Base-by-base conservation (phyloP, 2,329 filamentous ascomycete species). In the Simplicillium sp. region DNA sequence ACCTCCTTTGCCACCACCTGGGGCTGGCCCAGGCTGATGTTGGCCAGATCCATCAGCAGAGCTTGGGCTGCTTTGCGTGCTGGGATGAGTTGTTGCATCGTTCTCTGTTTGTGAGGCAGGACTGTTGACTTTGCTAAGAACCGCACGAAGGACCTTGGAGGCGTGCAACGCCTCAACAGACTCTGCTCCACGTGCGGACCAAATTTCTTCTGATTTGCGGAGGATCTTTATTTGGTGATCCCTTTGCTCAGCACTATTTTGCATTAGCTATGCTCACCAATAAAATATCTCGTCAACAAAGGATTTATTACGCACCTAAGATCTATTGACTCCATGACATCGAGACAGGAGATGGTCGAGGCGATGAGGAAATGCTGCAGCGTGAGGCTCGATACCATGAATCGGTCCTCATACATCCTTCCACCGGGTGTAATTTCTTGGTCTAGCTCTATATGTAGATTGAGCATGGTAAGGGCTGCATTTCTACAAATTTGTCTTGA, bases 331-430 rank as follows among this genome's bases (percentile, higher is more conserved):
- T 68, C 65, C 17, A 58, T 60, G 11, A 71, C 53, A 45, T 73
- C 69, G 3, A 80, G 54, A 42, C 72, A 80, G 6, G 80, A 50
- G 33, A 80, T 69, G 71, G 78, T 80, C 11, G 73, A 68, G 0
- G 75, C 75, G 14, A 79, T 65, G 18, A 80, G 55, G 44, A 77
- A 80, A 47, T 79, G 72, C 29, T 77, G 71, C 16, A 71, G 57
- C 5, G 69, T 70, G 35, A 79, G 52, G 3, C 67, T 68, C 3
- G 67, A 67, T 7, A 77, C 52, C 59, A 79, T 71, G 55, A 70
- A 74, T 34, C 67, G 62, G 38, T 77, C 69, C 32, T 68, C 62
- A 41, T 67, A 62, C 44, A 80, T 54, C 15, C 70, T 61, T 0
- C 75, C 74, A 0, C 72, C 71, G 0, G 68, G 65, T 18, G 56